A percentile compares a stretch with the other conserved stretches of the same genome.
Evolutionary conservation across 192 early-diverging fungal genomes (phyloP).

Genomic region (Kappamyces sp.): DNA sequence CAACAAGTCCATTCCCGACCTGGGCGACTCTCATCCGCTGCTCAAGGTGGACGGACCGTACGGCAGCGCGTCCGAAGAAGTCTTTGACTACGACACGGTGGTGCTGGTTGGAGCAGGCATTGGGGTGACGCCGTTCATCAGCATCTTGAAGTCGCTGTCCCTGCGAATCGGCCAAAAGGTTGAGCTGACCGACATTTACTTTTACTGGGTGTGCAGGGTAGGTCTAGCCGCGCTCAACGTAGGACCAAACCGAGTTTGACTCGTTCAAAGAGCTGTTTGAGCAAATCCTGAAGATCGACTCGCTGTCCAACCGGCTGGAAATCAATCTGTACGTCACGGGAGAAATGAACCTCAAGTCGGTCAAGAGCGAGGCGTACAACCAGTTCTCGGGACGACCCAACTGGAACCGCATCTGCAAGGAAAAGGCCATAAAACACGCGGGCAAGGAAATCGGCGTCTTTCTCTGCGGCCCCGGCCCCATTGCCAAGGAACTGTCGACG

Average conservation of each 20-base stretch:
- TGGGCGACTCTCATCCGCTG: neutral
- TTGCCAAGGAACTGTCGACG: slow-evolving; percentile 44
- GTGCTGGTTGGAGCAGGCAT: slow-evolving; percentile 33
- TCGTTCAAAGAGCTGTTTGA: slow-evolving; percentile 34
- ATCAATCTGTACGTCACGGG: slow-evolving; percentile 34
- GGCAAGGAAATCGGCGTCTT: slow-evolving; percentile 33
- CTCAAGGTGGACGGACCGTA: slow-evolving; percentile 70
- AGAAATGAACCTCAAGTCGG: slow-evolving; percentile 43
- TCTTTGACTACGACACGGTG: slow-evolving; percentile 31
- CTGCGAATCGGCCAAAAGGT: slow-evolving; percentile 7
- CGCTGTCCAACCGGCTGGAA: slow-evolving; percentile 15
- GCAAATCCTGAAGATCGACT: slow-evolving; percentile 23
- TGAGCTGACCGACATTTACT: slow-evolving; percentile 20
- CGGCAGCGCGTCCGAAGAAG: slow-evolving; percentile 49
- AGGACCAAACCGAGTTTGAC: slow-evolving; percentile 25
- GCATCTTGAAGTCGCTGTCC: slow-evolving; percentile 27
- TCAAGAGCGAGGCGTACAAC: slow-evolving; percentile 41
- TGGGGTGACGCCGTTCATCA: slow-evolving; percentile 34
- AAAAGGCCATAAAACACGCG: slow-evolving; percentile 25
- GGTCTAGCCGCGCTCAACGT: too few species aligned
- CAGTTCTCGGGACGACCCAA: slow-evolving; percentile 34
- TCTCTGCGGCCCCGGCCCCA: slow-evolving; percentile 28
- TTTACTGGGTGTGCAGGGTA: slow-evolving; percentile 32
- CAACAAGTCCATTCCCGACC: too few species aligned
- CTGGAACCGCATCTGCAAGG: slow-evolving; percentile 31